A percentile compares a stretch with the other conserved stretches of the same genome.
Evolutionary conservation across 306 rosid species (phyloP).

Genomic region (Castanea mollissima): DNA sequence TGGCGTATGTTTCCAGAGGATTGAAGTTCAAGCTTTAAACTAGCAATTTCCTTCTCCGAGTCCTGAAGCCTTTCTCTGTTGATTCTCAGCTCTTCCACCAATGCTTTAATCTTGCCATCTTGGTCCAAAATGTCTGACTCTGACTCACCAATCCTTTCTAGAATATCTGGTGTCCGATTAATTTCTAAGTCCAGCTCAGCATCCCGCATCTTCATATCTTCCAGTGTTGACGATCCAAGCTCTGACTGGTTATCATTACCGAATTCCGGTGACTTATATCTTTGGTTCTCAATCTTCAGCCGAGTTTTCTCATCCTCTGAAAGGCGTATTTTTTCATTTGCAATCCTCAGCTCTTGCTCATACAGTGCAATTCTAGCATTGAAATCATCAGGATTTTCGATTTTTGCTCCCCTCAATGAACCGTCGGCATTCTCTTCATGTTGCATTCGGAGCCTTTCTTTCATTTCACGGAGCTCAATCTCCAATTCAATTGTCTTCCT

Average conservation of each 20-base stretch:
- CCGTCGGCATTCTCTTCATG: constrained; percentile 54
- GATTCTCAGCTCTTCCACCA: constrained; percentile 53
- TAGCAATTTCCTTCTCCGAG: constrained; percentile 56
- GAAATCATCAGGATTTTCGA: constrained; percentile 42
- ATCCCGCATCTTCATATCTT: constrained; percentile 22
- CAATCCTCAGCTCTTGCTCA: constrained; percentile 54
- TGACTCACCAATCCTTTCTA: constrained; percentile 20
- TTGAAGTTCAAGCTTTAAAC: constrained; percentile 49
- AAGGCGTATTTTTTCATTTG: constrained; percentile 53
- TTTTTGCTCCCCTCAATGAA: constrained; percentile 35
- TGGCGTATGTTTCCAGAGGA: constrained; percentile 50
- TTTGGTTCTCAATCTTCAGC: constrained; percentile 54
- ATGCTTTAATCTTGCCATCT: constrained; percentile 31
- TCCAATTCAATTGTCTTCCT: constrained; percentile 77
- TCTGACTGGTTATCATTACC: constrained; percentile 14
- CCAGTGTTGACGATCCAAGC: constrained; percentile 23
- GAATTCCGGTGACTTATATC: constrained; percentile 22
- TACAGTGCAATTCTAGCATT: constrained; percentile 42
- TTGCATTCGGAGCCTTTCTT: constrained; percentile 64
- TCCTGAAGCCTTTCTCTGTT: constrained; percentile 53
- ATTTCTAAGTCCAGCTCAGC: constrained; percentile 12
- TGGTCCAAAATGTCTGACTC: constrained; percentile 31
- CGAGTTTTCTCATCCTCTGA: constrained; percentile 48
- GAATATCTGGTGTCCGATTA: constrained; percentile 24
- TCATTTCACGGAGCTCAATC: constrained; percentile 73